Evolutionary conservation across 1,284 basidiomycete genomes (phyloP), one percentile per base, ranked within the genome.

Genomic region (Cutaneotrichosporon sp.): DNA sequence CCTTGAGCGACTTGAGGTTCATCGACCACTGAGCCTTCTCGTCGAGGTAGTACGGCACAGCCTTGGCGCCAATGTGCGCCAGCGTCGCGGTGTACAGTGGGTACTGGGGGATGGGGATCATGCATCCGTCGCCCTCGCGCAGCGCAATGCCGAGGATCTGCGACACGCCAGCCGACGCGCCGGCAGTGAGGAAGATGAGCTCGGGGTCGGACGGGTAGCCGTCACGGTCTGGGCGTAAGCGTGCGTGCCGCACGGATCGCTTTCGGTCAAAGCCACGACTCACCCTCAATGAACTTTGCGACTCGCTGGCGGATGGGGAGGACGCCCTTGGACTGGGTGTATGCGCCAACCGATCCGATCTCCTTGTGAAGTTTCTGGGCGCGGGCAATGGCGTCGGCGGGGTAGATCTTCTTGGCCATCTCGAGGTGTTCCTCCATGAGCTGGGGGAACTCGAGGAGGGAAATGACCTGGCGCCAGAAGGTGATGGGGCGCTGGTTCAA

Each of bases 91-190:
- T 96, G 77, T 97, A 97, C 15, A 98, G 81, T 1, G 94, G 94
- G 73, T 98, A 98, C 78, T 98, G 94, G 1, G 94, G 94, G 60
- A 98, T 97, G 21, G 94, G 94, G 68, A 98, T 97, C 69, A 77
- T 65, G 52, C 72, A 73, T 18, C 75, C 74, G 43, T 77, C 74
- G 23, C 69, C 70, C 23, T 60, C 35, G 36, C 62, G 56, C 21
- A 76, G 61, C 17, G 70, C 65, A 46, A 75, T 62, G 48, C 59
- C 62, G 52, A 98, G 84, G 51, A 97, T 80, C 34, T 92, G 84
- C 13, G 88, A 84, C 14, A 98, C 92, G 56, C 94, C 96, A 15
- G 85, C 84, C 34, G 90, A 96, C 8, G 94, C 94, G 50, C 94
- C 94, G 17, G 84, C 85, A 4, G 94, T 97, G 46, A 98, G 82